Conservation (phyloP, 768 basidiomycete genomes). For the Mycena indigotica region DNA sequence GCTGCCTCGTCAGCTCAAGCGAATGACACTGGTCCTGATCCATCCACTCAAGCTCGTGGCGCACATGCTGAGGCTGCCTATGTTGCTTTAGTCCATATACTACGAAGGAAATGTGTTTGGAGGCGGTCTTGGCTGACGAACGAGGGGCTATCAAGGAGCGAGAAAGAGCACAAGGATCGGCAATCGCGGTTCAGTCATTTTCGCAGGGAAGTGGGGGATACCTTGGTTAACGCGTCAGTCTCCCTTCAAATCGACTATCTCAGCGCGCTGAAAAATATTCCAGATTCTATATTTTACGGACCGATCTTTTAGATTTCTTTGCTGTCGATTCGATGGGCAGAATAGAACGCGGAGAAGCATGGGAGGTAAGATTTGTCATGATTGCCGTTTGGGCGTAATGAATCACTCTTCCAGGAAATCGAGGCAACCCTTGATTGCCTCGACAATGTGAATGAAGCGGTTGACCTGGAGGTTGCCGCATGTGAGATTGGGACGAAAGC, state of each 20-base stretch:
- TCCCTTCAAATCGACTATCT: too few species aligned
- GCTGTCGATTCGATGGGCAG: constrained; percentile 62
- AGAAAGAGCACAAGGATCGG: constrained; percentile 4
- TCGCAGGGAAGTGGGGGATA: constrained; percentile 84
- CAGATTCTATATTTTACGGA: constrained; percentile 85
- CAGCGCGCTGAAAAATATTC: too few species aligned
- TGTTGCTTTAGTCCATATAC: constrained; percentile 68
- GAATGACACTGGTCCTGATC: constrained; percentile 28
- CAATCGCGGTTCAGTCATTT: constrained; percentile 37
- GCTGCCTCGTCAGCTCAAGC: neutral
- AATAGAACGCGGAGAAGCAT: constrained; percentile 55
- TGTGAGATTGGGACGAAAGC: constrained; percentile 28
- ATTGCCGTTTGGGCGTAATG: neutral
- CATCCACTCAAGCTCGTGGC: constrained; percentile 21
- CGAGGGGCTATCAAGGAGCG: neutral
- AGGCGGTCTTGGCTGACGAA: constrained; percentile 29
- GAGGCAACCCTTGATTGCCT: constrained; percentile 88
- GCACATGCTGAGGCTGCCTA: constrained; percentile 55
- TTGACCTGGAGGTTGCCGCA: constrained; percentile 55
- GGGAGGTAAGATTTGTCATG: constrained; percentile 61
- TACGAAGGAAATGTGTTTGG: constrained; percentile 77
- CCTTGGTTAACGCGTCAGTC: constrained; percentile 82
- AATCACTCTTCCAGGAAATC: constrained; percentile 56
- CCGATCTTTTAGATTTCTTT: constrained; percentile 77
- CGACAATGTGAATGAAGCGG: constrained; percentile 84